A percentile compares a stretch with the other conserved stretches of the same genome.
These are phyloP conservation scores for Zymoseptoria brevis DNA, from an alignment of 2,329 filamentous ascomycete species.

Conservation along the genomic window DNA sequence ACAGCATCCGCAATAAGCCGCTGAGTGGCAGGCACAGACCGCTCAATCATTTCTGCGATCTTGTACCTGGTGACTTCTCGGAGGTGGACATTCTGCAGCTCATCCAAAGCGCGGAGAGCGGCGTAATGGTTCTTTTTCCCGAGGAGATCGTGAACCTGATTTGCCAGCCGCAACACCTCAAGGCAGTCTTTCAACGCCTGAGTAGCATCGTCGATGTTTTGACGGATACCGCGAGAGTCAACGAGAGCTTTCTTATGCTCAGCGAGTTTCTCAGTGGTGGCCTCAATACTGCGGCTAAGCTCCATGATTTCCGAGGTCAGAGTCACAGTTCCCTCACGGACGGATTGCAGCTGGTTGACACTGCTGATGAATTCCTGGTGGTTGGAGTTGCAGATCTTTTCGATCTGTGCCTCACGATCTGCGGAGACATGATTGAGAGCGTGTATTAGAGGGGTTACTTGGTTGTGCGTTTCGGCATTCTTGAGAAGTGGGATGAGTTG, in stretches of 20 bases:
- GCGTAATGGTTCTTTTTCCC: slow-evolving; percentile 93
- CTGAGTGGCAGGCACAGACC: slow-evolving; percentile 86
- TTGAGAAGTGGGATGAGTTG: slow-evolving; percentile 90
- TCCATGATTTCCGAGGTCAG: slow-evolving; percentile 86
- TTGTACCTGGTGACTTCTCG: slow-evolving; percentile 92
- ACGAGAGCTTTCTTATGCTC: slow-evolving; percentile 92
- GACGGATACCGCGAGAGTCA: slow-evolving; percentile 80
- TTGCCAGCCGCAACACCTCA: slow-evolving; percentile 84
- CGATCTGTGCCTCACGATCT: slow-evolving; percentile 83
- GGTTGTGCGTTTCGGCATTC: slow-evolving; percentile 71
- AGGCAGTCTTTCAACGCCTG: slow-evolving; percentile 84
- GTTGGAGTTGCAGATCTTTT: slow-evolving; percentile 87
- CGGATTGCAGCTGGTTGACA: slow-evolving; percentile 85
- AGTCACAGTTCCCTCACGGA: slow-evolving; percentile 81
- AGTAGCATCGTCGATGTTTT: slow-evolving; percentile 91
- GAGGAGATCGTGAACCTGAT: slow-evolving; percentile 86
- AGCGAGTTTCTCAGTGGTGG: slow-evolving; percentile 86
- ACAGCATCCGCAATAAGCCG: slow-evolving; percentile 92
- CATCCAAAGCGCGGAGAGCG: slow-evolving; percentile 85
- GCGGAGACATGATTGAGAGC: slow-evolving; percentile 74
- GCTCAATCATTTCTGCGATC: slow-evolving; percentile 90
- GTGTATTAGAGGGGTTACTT: slow-evolving; percentile 58
- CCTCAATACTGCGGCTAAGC: slow-evolving; percentile 89
- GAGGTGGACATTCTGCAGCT: slow-evolving; percentile 91
- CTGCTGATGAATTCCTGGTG: slow-evolving; percentile 94